Percentiles rank a stretch among this genome's conserved stretches.
Evolutionary conservation across 2,329 filamentous ascomycete genomes (phyloP).

Genomic region (Pseudocercospora crystallina): DNA sequence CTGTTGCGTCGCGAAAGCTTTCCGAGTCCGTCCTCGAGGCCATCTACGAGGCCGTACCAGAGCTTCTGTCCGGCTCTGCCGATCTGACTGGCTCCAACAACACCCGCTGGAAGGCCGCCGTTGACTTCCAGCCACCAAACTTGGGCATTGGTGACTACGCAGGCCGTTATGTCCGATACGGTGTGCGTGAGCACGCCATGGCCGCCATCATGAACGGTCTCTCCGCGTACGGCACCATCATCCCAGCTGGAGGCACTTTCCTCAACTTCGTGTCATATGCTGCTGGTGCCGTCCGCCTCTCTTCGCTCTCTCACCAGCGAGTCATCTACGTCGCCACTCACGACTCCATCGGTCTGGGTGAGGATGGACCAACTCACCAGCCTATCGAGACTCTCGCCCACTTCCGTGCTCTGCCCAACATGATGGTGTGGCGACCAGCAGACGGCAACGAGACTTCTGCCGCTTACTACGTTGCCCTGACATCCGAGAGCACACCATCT

Average conservation of each 20-base stretch:
- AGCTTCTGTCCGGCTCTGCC: conserved; percentile 92
- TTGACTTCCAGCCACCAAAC: conserved; percentile 93
- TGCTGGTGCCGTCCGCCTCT: conserved; percentile 91
- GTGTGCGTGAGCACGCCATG: conserved; percentile 91
- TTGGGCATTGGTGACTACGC: conserved; percentile 83
- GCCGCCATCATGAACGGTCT: conserved; percentile 93
- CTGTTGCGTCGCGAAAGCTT: conserved; percentile 91
- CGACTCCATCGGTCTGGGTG: conserved; percentile 98
- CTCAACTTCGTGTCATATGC: conserved; percentile 99
- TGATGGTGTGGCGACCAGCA: conserved; percentile 98
- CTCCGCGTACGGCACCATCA: conserved; percentile 88
- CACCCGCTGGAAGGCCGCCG: conserved; percentile 94
- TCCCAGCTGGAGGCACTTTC: conserved; percentile 95
- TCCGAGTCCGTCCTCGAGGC: conserved; percentile 91
- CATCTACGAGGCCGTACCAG: conserved; percentile 78
- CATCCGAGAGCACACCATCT: conserved; percentile 83
- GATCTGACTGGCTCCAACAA: conserved; percentile 99
- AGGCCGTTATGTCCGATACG: conserved; percentile 90
- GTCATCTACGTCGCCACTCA: conserved; percentile 95
- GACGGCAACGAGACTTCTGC: conserved; percentile 98
- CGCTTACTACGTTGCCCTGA: conserved; percentile 94
- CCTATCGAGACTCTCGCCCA: conserved; percentile 97
- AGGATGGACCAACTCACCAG: conserved; percentile 98
- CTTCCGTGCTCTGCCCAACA: conserved; percentile 98
- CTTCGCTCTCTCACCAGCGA: conserved; percentile 85